A percentile compares a stretch with the other conserved stretches of the same genome.
Conservation (phyloP, 2,329 filamentous ascomycete species). For the Exophiala oligosperma region DNA sequence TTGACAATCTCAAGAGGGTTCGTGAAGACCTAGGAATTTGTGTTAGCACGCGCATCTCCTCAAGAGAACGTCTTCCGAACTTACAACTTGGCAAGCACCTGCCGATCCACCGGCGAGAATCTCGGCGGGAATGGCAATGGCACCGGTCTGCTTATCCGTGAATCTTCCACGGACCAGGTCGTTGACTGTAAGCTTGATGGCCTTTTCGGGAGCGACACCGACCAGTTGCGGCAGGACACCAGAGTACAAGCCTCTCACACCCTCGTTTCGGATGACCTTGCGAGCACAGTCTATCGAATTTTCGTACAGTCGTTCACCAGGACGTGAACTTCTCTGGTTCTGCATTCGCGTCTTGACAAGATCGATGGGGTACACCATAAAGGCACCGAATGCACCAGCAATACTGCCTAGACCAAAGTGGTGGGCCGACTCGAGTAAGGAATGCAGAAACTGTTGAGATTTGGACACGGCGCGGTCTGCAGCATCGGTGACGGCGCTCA, state of each 20-base stretch:
- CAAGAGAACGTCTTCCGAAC: conserved; percentile 46
- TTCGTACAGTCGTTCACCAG: conserved; percentile 88
- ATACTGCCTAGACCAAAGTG: conserved; percentile 88
- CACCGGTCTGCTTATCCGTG: conserved; percentile 69
- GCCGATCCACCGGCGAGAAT: conserved; percentile 85
- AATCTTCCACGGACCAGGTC: conserved; percentile 80
- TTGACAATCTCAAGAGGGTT: conserved; percentile 99
- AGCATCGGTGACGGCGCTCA: conserved; percentile 38
- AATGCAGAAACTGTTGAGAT: conserved; percentile 60
- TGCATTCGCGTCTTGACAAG: conserved; percentile 98
- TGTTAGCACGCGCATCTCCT: neutral
- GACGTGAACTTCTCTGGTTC: conserved; percentile 82
- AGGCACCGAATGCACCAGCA: conserved; percentile 94
- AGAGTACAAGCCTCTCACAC: conserved; percentile 85
- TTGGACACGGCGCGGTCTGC: conserved; percentile 56
- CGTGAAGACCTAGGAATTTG: conserved; percentile 72
- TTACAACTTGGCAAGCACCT: conserved; percentile 90
- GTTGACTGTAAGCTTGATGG: conserved; percentile 98
- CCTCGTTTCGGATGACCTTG: conserved; percentile 93
- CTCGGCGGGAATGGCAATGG: conserved; percentile 71
- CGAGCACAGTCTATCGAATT: conserved; percentile 94
- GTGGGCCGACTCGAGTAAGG: conserved; percentile 74
- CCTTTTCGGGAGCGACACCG: conserved; percentile 98
- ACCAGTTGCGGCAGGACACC: conserved; percentile 93
- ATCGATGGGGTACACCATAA: conserved; percentile 99